A percentile compares a stretch with the other conserved stretches of the same genome.
Evolutionary conservation across 2,329 filamentous ascomycete species (phyloP).

Genomic region (Phyllosticta capitalensis): DNA sequence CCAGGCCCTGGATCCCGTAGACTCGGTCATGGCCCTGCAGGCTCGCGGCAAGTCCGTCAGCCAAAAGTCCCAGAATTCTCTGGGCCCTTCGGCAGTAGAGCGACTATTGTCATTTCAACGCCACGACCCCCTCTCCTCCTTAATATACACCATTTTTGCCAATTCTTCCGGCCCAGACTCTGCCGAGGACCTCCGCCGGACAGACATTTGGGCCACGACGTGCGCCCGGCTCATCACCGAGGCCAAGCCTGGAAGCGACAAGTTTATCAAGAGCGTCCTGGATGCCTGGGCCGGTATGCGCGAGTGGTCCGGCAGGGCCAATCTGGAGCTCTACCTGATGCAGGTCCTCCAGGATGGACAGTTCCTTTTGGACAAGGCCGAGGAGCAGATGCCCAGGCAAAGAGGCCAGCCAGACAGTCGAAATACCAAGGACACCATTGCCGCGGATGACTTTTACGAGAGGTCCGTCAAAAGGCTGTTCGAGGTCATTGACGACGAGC

Average conservation of each 20-base stretch:
- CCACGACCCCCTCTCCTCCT: conserved; percentile 72
- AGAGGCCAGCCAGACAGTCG: conserved; percentile 59
- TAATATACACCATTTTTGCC: conserved; percentile 84
- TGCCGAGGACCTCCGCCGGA: conserved; percentile 67
- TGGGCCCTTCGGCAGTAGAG: conserved; percentile 59
- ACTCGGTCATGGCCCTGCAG: conserved; percentile 70
- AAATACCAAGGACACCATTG: conserved; percentile 69
- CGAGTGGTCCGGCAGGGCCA: conserved; percentile 81
- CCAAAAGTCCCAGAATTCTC: conserved; percentile 40
- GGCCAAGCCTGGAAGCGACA: conserved; percentile 65
- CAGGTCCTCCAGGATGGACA: conserved; percentile 87
- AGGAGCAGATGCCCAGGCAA: conserved; percentile 61
- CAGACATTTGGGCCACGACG: conserved; percentile 79
- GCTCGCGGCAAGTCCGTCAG: conserved; percentile 39
- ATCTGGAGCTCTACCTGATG: conserved; percentile 91
- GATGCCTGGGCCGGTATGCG: conserved; percentile 81
- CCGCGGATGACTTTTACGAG: conserved; percentile 82
- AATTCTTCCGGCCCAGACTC: conserved; percentile 75
- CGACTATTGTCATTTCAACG: conserved; percentile 80
- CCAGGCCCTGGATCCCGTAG: conserved; percentile 68
- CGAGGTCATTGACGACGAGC: conserved; percentile 71
- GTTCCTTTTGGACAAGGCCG: conserved; percentile 77
- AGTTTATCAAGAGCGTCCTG: conserved; percentile 73
- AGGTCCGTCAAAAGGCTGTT: conserved; percentile 73
- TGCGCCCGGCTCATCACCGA: conserved; percentile 75